Evolutionary conservation across 345 rosid genomes (phyloP), one percentile per base, ranked within the genome.

Genomic region (Brassica cretica): DNA sequence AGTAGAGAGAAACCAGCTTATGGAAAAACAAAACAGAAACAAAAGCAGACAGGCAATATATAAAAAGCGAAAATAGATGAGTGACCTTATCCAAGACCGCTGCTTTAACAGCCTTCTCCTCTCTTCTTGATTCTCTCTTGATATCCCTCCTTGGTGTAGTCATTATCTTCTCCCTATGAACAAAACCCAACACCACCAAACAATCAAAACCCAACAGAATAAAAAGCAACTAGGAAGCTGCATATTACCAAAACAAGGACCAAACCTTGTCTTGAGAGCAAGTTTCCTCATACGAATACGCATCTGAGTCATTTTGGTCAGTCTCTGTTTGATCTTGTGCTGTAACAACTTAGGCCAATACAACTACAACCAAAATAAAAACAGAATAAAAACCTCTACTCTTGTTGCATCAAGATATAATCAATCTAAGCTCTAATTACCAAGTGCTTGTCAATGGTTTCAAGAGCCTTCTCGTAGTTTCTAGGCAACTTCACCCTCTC

Each of bases 271-370:
- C 71, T 93, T 96, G 29, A 93, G 81, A 53, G 89, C 92, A 82
- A 96, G 94, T 71, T 91, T 96, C 72, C 97, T 87, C 98, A 89
- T 93, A 10, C 99, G 92, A 76, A 96, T 93, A 14, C 97, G 95
- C 99, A 93, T 96, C 75, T 96, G 99, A 59, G 97, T 93, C 99
- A 96, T 93, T 81, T 96, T 96, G 2, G 99, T 96, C 78, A 96
- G 80, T 46, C 97, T 87, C 76, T 91, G 98, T 85, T 96, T 96
- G 64, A 85, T 84, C 84, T 96, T 96, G 81, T 93, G 98, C 60
- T 87, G 87, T 66, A 96, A 87, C 69, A 96, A 80, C 88, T 93
- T 90, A 0, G 97, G 98, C 97, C 98, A 93, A 75, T 91, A 91
- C 87, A 86, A 82, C 98, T 95, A 73, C n/a, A 72, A 32, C 56